Evolutionary conservation across 2,329 filamentous ascomycete genomes (phyloP).

Genomic region (Corniculantispora saksenae): DNA sequence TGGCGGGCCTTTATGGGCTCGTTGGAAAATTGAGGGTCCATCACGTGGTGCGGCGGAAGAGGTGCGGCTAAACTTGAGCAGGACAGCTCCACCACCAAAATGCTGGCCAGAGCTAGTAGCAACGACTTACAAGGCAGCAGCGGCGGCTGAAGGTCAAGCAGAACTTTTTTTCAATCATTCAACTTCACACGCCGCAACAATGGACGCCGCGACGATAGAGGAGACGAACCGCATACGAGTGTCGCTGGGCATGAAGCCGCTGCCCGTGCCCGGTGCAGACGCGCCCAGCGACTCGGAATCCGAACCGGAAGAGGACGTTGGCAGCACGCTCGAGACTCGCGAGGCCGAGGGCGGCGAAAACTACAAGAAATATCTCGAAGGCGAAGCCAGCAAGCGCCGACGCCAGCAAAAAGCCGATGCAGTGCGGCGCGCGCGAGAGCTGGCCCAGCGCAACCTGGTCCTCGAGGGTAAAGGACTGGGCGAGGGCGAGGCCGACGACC

Average conservation of each 20-base stretch:
- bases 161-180: not conserved
- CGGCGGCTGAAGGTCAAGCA: not conserved
- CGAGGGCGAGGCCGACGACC: slow-evolving; percentile 66
- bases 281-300: slow-evolving; percentile 49
- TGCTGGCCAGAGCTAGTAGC: not conserved
- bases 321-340: slow-evolving; percentile 82
- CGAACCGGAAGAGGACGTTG: slow-evolving; percentile 64
- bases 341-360: slow-evolving; percentile 74
- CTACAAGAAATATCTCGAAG: slow-evolving; percentile 64
- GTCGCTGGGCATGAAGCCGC: slow-evolving; percentile 84
- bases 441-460: slow-evolving; percentile 71
- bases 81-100: slow-evolving; percentile 2
- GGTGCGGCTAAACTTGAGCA: slow-evolving; percentile 12
- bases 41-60: slow-evolving; percentile 23
- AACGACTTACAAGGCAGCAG: slow-evolving; percentile 17
- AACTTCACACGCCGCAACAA: slow-evolving; percentile 32
- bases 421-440: slow-evolving; percentile 84
- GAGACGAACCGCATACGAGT: slow-evolving; percentile 91
- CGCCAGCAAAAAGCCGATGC: slow-evolving; percentile 80
- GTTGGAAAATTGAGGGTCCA: slow-evolving; percentile 10
- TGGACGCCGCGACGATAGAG: slow-evolving; percentile 77
- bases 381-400: slow-evolving; percentile 73
- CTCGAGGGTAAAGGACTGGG: slow-evolving; percentile 83
- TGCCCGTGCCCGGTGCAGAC: slow-evolving; percentile 75
- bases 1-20: slow-evolving; percentile 27